Evolutionary conservation across 805 yeast species (phyloP), one percentile per base, ranked within the genome.

Genomic region (Teunomyces funiuensis): DNA sequence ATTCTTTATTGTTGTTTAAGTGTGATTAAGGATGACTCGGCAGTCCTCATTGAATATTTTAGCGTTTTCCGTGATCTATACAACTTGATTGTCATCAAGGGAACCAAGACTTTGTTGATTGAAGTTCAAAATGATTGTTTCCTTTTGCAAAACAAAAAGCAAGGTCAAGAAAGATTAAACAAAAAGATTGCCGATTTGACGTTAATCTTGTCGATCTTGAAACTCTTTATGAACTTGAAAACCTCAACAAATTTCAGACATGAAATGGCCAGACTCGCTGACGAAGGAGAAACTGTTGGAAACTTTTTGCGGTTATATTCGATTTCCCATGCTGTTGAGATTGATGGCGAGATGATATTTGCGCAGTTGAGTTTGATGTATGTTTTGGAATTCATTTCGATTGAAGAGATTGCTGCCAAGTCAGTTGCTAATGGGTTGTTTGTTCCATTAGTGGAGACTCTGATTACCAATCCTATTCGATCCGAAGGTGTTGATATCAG

Each of bases 311-410:
- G 80, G 40, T 64, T 86, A 9, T 88, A 82, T 58, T 76, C 93
- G 0, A 76, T 80, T 42, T 76, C 93, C 0, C 86, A 85, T 50
- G 60, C 77, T 26, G 63, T 82, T 28, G 78, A 74, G 47, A 68
- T 81, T 5, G 74, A 80, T 43, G 79, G 74, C 33, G 90, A 85
- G 34, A 82, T 82, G 16, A 66, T 83, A 0, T 78, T 85, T 54
- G 91, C 93, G 0, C 90, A 86, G 47, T 60, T 87, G 29, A 67
- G 88, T 7, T 65, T 90, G 46, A 73, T 79, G 52, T 86, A 79
- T 48, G 69, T 89, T 23, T 77, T 79, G 43, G 93, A 88, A 50
- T 66, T 88, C 56, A 77, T 85, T 49, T 65, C 79, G 0, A 69
- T 80, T 8, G 80, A 78, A 33, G 64, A 62, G 0, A 74, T 88